phyloP scores from a whole-genome alignment of 768 basidiomycete species.

The Lenzites betulinus region DNA sequence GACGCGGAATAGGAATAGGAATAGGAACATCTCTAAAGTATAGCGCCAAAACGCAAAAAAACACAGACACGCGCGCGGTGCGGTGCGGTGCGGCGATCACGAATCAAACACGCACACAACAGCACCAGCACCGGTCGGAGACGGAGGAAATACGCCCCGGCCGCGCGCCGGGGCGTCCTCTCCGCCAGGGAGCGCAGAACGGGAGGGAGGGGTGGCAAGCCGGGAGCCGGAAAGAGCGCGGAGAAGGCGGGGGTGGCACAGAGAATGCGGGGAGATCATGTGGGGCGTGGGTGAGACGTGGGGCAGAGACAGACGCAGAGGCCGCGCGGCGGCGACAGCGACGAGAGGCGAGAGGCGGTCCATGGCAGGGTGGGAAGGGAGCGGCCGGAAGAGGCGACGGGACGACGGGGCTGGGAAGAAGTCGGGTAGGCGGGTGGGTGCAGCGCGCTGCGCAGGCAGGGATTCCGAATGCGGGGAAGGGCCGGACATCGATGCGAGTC shows the following conservation, averaged over 20 bases:
- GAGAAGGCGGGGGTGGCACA: slow-evolving; percentile 1
- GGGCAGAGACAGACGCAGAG: too few species aligned
- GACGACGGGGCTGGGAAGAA: slow-evolving; percentile 5
- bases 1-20: not conserved
- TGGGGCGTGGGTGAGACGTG: not conserved
- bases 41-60: not conserved
- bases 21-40: slow-evolving; percentile 10
- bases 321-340: not conserved
- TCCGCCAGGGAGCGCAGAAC: slow-evolving; percentile 17
- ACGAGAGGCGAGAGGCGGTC: not conserved
- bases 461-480: too few species aligned
- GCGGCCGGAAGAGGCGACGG: slow-evolving; percentile 6
- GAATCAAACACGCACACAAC: not conserved
- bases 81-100: not conserved
- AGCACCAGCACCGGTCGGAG: slow-evolving; percentile 1
- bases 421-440: not conserved
- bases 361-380: not conserved
- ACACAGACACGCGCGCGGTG: not conserved
- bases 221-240: not conserved
- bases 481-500: too few species aligned
- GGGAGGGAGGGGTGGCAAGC: not conserved
- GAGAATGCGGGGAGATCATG: not conserved
- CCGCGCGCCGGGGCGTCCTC: slow-evolving; percentile 7
- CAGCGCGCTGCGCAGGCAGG: not conserved
- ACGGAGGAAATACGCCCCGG: not conserved